Base-by-base conservation (phyloP, 164 flowering plant species). In the Annona squamosa region DNA sequence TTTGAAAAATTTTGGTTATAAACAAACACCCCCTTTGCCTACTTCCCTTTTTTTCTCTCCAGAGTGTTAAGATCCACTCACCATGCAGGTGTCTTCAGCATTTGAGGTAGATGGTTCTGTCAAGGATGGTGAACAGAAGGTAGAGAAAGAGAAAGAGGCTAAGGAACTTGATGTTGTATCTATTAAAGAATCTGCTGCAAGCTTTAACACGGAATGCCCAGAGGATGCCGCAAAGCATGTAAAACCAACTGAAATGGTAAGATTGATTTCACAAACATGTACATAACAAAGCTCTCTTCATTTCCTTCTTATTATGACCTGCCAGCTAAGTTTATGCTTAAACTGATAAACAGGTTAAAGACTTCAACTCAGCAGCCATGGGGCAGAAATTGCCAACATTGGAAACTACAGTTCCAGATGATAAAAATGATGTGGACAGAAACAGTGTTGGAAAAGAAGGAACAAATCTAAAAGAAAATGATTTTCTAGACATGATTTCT, bases 401-500 rank as follows among this genome's bases (percentile, higher is more conserved):
- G 37, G 37, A 26, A 26, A 26, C 37, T 26, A 26, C 37, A 26
- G 37, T 1, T 59, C 13, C 18, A 59, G 16, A 59, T 13, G n/a
- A 59, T 12, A 59, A 57, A 59, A 59, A 18, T 59, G 63, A 59
- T 12, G 63, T 16, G n/a, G n/a, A 59, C 63, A 59, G n/a, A 16
- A 59, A 59, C 4, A 59, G 44, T 43, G 68, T 19, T 66, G 61
- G 26, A 63, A 57, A 41, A 45, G 78, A 71, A 57, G 66, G n/a
- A 19, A 48, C 65, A 65, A 63, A 67, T 9, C 74, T 56, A 37
- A 74, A 74, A 65, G 56, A 48, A 42, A 67, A 71, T 42, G 74
- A 66, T 65, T 44, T 56, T 52, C 56, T 37, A 41, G 46, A 48
- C 19, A 70, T 19, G 46, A 67, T 48, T 6, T 42, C 59, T 70